Evolutionary conservation across 2,329 filamentous ascomycete genomes (phyloP), one percentile per base, ranked within the genome.

Genomic region (Nigrospora oryzae): DNA sequence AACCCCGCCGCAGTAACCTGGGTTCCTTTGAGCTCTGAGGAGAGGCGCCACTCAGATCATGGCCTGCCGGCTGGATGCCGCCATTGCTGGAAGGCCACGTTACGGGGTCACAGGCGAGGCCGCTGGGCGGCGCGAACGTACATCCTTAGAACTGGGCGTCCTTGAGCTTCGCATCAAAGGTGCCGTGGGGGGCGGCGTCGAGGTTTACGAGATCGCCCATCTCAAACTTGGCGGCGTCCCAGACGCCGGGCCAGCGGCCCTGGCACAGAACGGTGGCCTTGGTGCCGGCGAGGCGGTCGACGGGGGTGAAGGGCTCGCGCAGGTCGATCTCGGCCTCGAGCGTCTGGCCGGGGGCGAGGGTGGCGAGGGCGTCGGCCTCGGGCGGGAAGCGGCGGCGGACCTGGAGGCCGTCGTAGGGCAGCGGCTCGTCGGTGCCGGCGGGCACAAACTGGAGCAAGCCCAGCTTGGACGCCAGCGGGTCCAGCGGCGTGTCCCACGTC

Each of bases 401-500:
- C 44, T 66, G 57, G 41, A 71, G 54, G 13, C 53, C 58, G 12
- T 62, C 60, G 11, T 70, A 54, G 4, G 67, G 57, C 4, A 73
- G 44, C 5, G 67, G 62, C 17, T 47, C 35, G 5, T 53, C 52
- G 14, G 57, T 56, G 1, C 60, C 62, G 3, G 60, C 56, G 3
- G 63, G 65, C 3, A 59, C 66, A 48, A 73, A 61, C 32, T 57
- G 55, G 5, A 73, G 42, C n/a, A 68, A 54, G 10, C 70, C 70
- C 3, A 71, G 58, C 43, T 65, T 60, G 38, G 70, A 47, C 0
- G 64, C 68, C 14, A 69, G 42, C 0, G 60, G 56, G 49, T 73
- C 70, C n/a, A 73, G 57, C n/a, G 70, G 70, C 0, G 69, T 68
- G 40, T 65, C 58, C 60, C 70, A 73, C 4, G 53, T 56, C 33